Conservation (phyloP, 2,329 filamentous ascomycete genomes). For the Hymenoscyphus occultus region DNA sequence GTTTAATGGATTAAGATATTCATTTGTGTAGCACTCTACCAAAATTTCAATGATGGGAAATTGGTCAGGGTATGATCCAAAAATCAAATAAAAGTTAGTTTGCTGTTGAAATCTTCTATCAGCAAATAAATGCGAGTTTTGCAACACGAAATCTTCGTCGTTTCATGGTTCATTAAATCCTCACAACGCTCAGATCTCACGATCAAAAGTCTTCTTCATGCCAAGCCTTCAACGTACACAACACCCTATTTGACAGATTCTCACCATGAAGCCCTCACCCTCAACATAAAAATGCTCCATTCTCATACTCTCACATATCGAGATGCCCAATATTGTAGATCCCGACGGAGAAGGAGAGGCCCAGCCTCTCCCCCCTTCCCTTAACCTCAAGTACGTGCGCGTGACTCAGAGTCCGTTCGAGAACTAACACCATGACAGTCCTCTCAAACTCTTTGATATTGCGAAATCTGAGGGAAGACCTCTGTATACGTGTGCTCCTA, state of each 20-base stretch:
- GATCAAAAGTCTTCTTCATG: not conserved
- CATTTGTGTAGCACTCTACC: too few relatives aligned
- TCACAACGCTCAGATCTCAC: not conserved
- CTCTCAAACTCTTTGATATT: constrained; percentile 57
- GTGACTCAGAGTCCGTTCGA: not conserved
- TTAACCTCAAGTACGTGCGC: constrained; percentile 21
- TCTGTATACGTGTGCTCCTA: constrained; percentile 60
- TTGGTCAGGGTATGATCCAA: too few relatives aligned
- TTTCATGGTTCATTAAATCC: not conserved
- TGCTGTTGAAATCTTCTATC: too few relatives aligned
- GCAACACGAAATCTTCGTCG: not conserved
- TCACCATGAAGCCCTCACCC: constrained; percentile 14
- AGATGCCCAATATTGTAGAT: constrained; percentile 12
- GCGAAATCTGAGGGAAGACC: constrained; percentile 51
- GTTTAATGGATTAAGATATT: too few relatives aligned
- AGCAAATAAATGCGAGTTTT: not conserved
- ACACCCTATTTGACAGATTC: constrained; percentile 18
- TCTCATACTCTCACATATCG: not conserved
- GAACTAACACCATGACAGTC: constrained; percentile 40
- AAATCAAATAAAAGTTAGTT: too few relatives aligned
- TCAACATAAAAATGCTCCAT: constrained; percentile 10
- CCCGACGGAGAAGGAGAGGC: constrained; percentile 11
- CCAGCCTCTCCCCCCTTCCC: constrained; percentile 12
- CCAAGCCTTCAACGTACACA: constrained; percentile 16
- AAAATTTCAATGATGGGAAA: too few relatives aligned